phyloP scores from a whole-genome alignment of 2,329 filamentous ascomycete species.

The Cladophialophora psammophila region DNA sequence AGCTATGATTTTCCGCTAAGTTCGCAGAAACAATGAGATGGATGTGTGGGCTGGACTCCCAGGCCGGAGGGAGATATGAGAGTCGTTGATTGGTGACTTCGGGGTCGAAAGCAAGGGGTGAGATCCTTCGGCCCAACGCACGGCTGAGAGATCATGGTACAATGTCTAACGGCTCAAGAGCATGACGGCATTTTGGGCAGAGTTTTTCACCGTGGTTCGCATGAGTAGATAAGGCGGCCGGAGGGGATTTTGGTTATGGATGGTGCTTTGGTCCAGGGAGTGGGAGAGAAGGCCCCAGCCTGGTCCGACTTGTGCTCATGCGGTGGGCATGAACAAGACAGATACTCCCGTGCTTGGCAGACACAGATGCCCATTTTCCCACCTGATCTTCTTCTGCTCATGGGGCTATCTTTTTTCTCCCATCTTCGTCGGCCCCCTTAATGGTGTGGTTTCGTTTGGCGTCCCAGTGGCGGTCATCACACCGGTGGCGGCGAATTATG shows the following conservation, averaged over 20 bases:
- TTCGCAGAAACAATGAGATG: slow-evolving; percentile 23
- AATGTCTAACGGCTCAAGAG: slow-evolving; percentile 22
- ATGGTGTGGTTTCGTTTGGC: slow-evolving; percentile 32
- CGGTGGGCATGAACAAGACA: slow-evolving; percentile 5
- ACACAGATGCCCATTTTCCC: slow-evolving; percentile 6
- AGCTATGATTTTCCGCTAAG: slow-evolving; percentile 11
- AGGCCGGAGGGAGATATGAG: slow-evolving; percentile 6
- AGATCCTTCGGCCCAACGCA: slow-evolving; percentile 31
- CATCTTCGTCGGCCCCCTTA: background rate
- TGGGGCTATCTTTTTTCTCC: slow-evolving; percentile 19
- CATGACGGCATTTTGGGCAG: slow-evolving; percentile 24
- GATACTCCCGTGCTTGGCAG: slow-evolving; percentile 5
- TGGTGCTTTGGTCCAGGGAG: slow-evolving; percentile 17
- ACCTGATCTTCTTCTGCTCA: background rate
- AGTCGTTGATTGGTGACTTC: slow-evolving; percentile 28
- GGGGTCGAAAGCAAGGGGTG: slow-evolving; percentile 30
- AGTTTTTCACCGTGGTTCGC: slow-evolving; percentile 26
- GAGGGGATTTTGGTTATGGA: slow-evolving; percentile 32
- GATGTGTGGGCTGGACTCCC: slow-evolving; percentile 21
- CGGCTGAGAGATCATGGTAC: slow-evolving; percentile 27
- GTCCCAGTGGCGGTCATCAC: slow-evolving; percentile 15
- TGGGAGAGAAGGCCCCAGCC: slow-evolving; percentile 6
- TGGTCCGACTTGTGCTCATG: slow-evolving; percentile 4
- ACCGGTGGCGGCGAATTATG: slow-evolving; percentile 30
- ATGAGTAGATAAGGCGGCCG: slow-evolving; percentile 31